Evolutionary conservation across 1,139 yeast genomes (phyloP), one percentile per base, ranked within the genome.

Genomic region (Yamadazyma epiphylla): DNA sequence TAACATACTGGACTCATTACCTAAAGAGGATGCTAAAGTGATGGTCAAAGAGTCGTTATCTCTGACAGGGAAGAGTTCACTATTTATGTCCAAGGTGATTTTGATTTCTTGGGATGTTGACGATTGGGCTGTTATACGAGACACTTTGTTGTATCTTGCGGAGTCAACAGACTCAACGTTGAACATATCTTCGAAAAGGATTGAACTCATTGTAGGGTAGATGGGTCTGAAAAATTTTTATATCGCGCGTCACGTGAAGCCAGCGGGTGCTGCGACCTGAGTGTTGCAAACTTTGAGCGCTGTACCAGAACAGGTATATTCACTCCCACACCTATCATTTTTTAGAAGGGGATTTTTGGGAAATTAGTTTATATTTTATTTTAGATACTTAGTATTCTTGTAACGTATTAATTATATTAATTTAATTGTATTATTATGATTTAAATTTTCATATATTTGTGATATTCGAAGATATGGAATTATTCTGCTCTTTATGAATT

Each of bases 181-280:
- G 67, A 94, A 91, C 60, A 88, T 80, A 63, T 91, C 98, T 61
- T 91, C 97, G 55, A 94, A 91, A 42, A 94, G 74, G 27, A 94
- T 82, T 12, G 42, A 36, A 42, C 84, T 70, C 38, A 34, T 34
- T 10, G 20, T 6, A 26, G 13, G 13, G n/a, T n/a, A 11, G 25
- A 17, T 22, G 29, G 10, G 19, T 29, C 21, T 23, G 31, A 30
- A 31, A 33, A 31, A 22, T 21, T 25, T 28, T 30, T 4, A 15
- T 23, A 19, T n/a, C 11, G 6, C 20, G 10, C 9, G 10, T 7
- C 20, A 10, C 20, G n/a, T n/a, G n/a, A n/a, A n/a, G n/a, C n/a
- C n/a, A n/a, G n/a, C n/a, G n/a, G n/a, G n/a, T n/a, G n/a, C n/a
- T n/a, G n/a, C n/a, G n/a, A n/a, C n/a, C n/a, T n/a, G n/a, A n/a